Percentiles rank a stretch among this genome's conserved stretches.
phyloP scores from a whole-genome alignment of 768 basidiomycete genomes.

The Mycena venus region DNA sequence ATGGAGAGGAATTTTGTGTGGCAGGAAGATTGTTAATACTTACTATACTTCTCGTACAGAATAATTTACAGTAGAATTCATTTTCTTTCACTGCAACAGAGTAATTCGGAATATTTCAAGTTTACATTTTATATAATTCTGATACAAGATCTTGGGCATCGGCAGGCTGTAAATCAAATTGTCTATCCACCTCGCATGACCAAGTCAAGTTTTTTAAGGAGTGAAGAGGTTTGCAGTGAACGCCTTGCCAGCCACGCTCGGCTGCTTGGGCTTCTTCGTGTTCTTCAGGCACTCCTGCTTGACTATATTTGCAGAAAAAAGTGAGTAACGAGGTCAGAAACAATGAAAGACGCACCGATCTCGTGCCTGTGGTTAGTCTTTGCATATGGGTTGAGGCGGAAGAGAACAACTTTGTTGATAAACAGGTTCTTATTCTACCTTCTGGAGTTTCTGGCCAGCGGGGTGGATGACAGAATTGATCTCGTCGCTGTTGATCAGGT shows the following conservation, averaged over 20 bases:
- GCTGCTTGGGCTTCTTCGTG: too few species aligned
- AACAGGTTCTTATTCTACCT: slow-evolving; percentile 99
- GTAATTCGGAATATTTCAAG: too few species aligned
- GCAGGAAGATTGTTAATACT: too few species aligned
- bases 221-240: slow-evolving; percentile 91
- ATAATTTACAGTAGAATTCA: too few species aligned
- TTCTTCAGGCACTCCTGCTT: slow-evolving; percentile 76
- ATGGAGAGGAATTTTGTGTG: too few species aligned
- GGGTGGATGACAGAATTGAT: too few species aligned
- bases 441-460: slow-evolving; percentile 84
- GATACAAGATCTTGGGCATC: too few species aligned
- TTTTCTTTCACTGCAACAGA: too few species aligned
- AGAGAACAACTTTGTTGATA: too few species aligned
- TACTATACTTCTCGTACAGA: too few species aligned
- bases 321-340: not conserved
- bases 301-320: slow-evolving; percentile 55
- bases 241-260: slow-evolving; percentile 82
- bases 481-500: slow-evolving; percentile 97
- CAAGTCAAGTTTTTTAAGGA: slow-evolving; percentile 59
- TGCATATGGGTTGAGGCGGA: slow-evolving; percentile 98
- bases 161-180: too few species aligned
- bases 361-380: slow-evolving; percentile 93
- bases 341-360: slow-evolving; percentile 86
- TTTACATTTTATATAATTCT: too few species aligned
- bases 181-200: not conserved